phyloP scores from a whole-genome alignment of 768 basidiomycete genomes.

The Agrocybe praecox region DNA sequence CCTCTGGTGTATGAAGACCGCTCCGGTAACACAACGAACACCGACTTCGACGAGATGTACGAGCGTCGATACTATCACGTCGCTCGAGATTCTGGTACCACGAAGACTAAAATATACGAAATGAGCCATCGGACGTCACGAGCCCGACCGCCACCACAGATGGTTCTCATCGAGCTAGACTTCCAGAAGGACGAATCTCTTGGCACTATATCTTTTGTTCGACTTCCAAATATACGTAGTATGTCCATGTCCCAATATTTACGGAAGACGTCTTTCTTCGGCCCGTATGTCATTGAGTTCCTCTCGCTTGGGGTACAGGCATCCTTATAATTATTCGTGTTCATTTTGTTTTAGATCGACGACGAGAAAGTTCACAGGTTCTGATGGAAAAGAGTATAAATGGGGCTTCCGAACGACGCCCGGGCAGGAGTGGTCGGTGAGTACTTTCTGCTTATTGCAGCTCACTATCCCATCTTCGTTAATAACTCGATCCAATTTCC shows the following conservation, averaged over 20 bases:
- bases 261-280: conserved; percentile 63
- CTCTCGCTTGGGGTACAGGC: not conserved
- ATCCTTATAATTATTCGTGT: not conserved
- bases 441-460: conserved; percentile 24
- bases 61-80: conserved; percentile 75
- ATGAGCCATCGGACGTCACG: conserved; percentile 68
- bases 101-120: conserved; percentile 59
- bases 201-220: conserved; percentile 59
- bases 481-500: not conserved
- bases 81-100: conserved; percentile 45
- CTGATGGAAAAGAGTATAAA: conserved; percentile 70
- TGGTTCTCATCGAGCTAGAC: conserved; percentile 56
- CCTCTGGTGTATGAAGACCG: conserved; percentile 72
- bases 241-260: conserved; percentile 69
- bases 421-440: conserved; percentile 77
- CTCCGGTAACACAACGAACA: conserved; percentile 51
- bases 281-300: conserved; percentile 47
- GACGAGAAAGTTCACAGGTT: conserved; percentile 66
- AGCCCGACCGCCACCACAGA: conserved; percentile 54
- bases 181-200: conserved; percentile 60
- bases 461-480: not conserved
- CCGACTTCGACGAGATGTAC: conserved; percentile 80
- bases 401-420: conserved; percentile 60
- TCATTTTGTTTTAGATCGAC: conserved; percentile 53
- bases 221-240: conserved; percentile 39